Evolutionary conservation across 2,329 filamentous ascomycete species (phyloP), one percentile per base, ranked within the genome.

Genomic region (Colletotrichum noveboracense): DNA sequence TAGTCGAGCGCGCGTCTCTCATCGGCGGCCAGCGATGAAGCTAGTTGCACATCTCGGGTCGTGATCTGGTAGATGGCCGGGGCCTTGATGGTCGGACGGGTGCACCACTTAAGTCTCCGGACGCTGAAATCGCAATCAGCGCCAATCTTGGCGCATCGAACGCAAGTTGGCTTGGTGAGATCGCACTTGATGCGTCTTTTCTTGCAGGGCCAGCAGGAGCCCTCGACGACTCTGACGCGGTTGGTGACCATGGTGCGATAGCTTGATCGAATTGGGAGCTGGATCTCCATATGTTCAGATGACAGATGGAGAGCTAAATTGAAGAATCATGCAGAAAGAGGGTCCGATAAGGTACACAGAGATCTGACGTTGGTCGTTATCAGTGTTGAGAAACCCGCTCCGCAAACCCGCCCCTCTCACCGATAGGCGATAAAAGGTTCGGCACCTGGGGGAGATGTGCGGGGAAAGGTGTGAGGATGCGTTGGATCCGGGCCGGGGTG

Each of bases 81-180:
- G 1, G 78, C 76, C 3, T 79, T 78, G n/a, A 81, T 82, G 5
- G 82, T 79, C 0, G 83, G 83, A 0, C 84, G 81, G 0, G 85
- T 85, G 66, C 84, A 86, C 86, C 86, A 88, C 73, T 84, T 82
- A 52, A 88, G 81, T 10, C 85, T 79, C 1, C 85, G 81, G 28
- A 84, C 81, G 76, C 84, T 86, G 76, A 85, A 86, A 75, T 77
- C 77, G 66, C 77, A 78, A 7, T 71, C 66, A 7, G 71, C 67
- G 3, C 71, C 66, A 18, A 68, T 66, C 52, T 78, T 77, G 48
- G 75, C 77, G 77, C 84, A 85, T 66, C 84, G 81, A 38, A 77
- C 69, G 71, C 84, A 85, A 6, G 74, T 75, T 5, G 84, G 84
- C 32, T 79, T 80, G 52, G 77, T 78, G 77, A 85, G 83, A 69